These are phyloP conservation scores for Colletotrichum noveboracense DNA, from an alignment of 2,329 filamentous ascomycete species.

Conservation along the genomic window DNA sequence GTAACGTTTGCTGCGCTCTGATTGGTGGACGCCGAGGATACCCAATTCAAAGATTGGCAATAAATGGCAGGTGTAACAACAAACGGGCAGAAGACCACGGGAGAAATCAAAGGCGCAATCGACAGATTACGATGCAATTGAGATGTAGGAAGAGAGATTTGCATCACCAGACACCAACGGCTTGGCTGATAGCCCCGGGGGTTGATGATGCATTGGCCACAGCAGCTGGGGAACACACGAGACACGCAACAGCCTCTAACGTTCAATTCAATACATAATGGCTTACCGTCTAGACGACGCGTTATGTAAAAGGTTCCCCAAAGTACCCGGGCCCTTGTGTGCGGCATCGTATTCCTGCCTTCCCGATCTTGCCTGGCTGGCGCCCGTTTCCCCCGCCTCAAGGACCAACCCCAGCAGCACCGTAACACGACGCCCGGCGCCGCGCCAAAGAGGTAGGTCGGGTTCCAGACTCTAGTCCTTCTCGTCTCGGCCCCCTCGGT, in stretches of 20 bases:
- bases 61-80: neutral
- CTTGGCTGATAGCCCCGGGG: neutral
- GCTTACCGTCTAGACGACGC: neutral
- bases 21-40: neutral
- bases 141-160: neutral
- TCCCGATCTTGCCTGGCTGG: conserved; percentile 5
- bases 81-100: neutral
- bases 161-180: neutral
- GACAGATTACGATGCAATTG: neutral
- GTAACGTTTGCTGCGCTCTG: neutral
- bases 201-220: neutral
- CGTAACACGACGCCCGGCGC: neutral
- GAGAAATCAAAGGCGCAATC: neutral
- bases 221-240: neutral
- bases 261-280: neutral
- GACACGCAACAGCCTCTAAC: neutral
- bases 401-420: neutral
- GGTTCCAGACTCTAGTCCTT: neutral
- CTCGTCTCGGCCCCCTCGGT: neutral
- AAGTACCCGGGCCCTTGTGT: neutral
- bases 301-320: neutral
- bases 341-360: neutral
- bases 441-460: neutral
- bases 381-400: neutral
- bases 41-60: neutral